Evolutionary conservation across 306 rosid genomes (phyloP).

Genomic region (Begonia fuchsioides): DNA sequence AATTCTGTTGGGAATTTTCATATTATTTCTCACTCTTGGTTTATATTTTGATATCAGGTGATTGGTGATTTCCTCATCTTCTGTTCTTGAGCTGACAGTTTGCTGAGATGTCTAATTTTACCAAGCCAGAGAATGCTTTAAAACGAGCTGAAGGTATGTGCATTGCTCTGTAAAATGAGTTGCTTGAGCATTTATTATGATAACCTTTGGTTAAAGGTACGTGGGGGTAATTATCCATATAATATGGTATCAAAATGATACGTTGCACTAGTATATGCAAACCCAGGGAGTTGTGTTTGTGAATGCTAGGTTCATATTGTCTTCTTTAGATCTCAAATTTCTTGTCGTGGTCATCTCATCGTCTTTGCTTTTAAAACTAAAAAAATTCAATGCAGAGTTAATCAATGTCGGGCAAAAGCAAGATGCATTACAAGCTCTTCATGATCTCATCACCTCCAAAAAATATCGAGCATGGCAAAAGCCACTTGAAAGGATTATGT

Average conservation of each 20-base stretch:
- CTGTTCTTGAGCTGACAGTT: constrained; percentile 6
- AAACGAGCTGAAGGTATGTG: constrained; percentile 49
- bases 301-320: too few species aligned
- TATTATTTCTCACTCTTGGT: background rate
- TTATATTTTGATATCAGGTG: constrained; percentile 10
- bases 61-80: constrained; percentile 6
- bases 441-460: constrained; percentile 82
- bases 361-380: too few species aligned
- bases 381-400: constrained; percentile 32
- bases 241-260: too few species aligned
- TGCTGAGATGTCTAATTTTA: constrained; percentile 26
- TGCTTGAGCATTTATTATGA: too few species aligned
- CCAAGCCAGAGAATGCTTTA: constrained; percentile 50
- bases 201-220: too few species aligned
- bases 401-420: constrained; percentile 95
- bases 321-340: too few species aligned
- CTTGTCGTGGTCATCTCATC: too few species aligned
- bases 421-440: constrained; percentile 85
- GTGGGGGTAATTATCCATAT: too few species aligned
- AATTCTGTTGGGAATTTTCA: too few species aligned
- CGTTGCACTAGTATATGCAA: too few species aligned
- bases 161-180: constrained; percentile 10
- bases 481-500: constrained; percentile 82
- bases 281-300: too few species aligned
- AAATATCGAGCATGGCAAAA: constrained; percentile 95